Evolutionary conservation across 768 basidiomycete species (phyloP).

Genomic region (Udeniomyces megalosporus): DNA sequence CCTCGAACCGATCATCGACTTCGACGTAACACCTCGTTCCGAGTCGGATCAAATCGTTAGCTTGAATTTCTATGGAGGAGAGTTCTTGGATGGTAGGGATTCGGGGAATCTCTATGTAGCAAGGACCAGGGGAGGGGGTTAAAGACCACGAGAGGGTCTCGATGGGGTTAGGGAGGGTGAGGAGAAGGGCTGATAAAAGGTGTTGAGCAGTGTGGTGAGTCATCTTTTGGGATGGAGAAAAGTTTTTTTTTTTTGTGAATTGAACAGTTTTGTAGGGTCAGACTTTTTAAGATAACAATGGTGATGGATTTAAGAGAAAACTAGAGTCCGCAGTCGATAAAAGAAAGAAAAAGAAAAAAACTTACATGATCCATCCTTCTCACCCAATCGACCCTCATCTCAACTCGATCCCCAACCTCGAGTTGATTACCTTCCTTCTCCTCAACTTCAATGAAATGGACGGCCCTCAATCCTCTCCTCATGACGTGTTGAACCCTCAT

Average conservation of each 20-base stretch:
- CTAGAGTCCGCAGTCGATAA: too few relatives aligned
- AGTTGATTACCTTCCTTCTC: neutral
- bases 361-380: slow-evolving; percentile 52
- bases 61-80: slow-evolving; percentile 42
- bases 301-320: too few relatives aligned
- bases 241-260: too few relatives aligned
- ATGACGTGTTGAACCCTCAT: slow-evolving; percentile 53
- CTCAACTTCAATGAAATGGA: slow-evolving; percentile 47
- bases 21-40: slow-evolving; percentile 55
- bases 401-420: slow-evolving; percentile 38
- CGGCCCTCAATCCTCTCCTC: slow-evolving; percentile 53
- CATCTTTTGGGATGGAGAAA: slow-evolving; percentile 32
- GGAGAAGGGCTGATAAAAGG: slow-evolving; percentile 62
- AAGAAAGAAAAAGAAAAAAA: neutral
- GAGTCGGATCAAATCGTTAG: slow-evolving; percentile 53
- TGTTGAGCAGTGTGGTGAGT: slow-evolving; percentile 74
- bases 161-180: slow-evolving; percentile 39
- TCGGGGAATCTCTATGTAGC: slow-evolving; percentile 61
- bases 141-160: slow-evolving; percentile 73
- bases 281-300: too few relatives aligned
- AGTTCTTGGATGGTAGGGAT: slow-evolving; percentile 52
- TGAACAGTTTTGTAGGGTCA: too few relatives aligned
- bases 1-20: slow-evolving; percentile 54
- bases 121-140: slow-evolving; percentile 45
- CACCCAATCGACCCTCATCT: slow-evolving; percentile 45